Evolutionary conservation across 345 rosid species (phyloP), one percentile per base, ranked within the genome.

Genomic region (Eutrema japonicum): DNA sequence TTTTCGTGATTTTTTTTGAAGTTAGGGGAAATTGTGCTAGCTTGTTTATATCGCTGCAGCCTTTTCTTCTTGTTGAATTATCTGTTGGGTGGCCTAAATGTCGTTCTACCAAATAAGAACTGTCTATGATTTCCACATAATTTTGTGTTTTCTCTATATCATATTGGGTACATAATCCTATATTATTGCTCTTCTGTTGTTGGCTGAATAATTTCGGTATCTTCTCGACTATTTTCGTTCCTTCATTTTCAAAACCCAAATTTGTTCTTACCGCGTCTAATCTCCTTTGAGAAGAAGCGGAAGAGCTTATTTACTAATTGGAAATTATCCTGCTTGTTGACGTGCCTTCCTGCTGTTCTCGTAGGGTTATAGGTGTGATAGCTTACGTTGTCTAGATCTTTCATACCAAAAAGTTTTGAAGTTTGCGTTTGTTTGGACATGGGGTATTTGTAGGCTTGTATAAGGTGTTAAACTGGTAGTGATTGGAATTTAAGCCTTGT

Each of bases 371-470:
- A 7, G 10, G 2, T 62, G 35, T 62, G 42, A 41, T 72, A 47
- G 37, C 38, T 3, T 49, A 8, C 48, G 30, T 14, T 48, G n/a
- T 61, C 33, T 56, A 1, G 63, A 18, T 60, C 4, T 38, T 40
- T 50, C n/a, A 42, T 12, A 32, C 33, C 11, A 18, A 9, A 32
- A 49, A 3, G 7, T 49, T 51, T 50, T 22, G 22, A 5, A 50
- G 33, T 51, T 49, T 60, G 18, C 7, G n/a, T 8, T 40, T 4
- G 41, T 46, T 26, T 13, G 47, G 37, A 47, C 66, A 37, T 36
- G 26, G 40, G 29, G 30, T 60, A 3, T 41, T 50, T 71, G 29
- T 42, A 46, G 57, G 77, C n/a, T 46, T 52, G 62, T 35, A 37
- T 64, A 18, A 16, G 61, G 14, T 41, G 32, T 51, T 49, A 32